Evolutionary conservation across 169 alveolate genomes (phyloP).

Genomic region (Hepatocystis sp.): DNA sequence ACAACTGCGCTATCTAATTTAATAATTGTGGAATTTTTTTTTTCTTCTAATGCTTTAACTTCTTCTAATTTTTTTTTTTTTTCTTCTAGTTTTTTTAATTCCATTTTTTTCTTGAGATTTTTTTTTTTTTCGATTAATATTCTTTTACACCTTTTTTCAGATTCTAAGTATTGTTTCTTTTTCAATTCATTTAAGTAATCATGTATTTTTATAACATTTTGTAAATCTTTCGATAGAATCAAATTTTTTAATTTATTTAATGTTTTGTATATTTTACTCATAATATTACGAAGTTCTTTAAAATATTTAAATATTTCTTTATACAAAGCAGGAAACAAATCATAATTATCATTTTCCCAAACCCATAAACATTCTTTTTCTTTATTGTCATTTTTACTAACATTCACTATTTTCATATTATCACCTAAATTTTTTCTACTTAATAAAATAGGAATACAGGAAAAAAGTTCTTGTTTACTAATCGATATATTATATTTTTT

Average conservation of each 20-base stretch:
- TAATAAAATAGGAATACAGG: conserved; percentile 57
- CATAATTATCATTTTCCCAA: conserved; percentile 75
- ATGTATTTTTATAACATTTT: conserved; percentile 24
- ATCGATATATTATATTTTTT: conserved; percentile 9
- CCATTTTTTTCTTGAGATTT: conserved; percentile 66
- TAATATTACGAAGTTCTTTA: conserved; percentile 50
- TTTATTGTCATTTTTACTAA: conserved; percentile 69
- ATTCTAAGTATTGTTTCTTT: conserved; percentile 58
- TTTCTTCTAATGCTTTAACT: conserved; percentile 30
- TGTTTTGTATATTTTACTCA: conserved; percentile 66
- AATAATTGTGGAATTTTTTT: conserved; percentile 31
- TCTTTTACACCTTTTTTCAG: conserved; percentile 64
- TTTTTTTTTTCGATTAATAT: conserved; percentile 60
- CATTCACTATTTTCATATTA: conserved; percentile 60
- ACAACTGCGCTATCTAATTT: conserved; percentile 21
- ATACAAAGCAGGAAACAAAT: conserved; percentile 58
- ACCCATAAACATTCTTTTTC: conserved; percentile 75
- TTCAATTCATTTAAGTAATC: conserved; percentile 70
- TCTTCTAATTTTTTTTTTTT: conserved; percentile 63
- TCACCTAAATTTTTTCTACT: conserved; percentile 72
- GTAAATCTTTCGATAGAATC: conserved; percentile 41
- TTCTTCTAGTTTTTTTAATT: conserved; percentile 71
- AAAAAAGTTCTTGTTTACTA: conserved; percentile 35
- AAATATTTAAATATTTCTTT: conserved; percentile 58
- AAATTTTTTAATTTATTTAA: conserved; percentile 57